These are phyloP conservation scores for Raphanus raphanistrum DNA, from an alignment of 345 rosid genomes.

Conservation along the genomic window DNA sequence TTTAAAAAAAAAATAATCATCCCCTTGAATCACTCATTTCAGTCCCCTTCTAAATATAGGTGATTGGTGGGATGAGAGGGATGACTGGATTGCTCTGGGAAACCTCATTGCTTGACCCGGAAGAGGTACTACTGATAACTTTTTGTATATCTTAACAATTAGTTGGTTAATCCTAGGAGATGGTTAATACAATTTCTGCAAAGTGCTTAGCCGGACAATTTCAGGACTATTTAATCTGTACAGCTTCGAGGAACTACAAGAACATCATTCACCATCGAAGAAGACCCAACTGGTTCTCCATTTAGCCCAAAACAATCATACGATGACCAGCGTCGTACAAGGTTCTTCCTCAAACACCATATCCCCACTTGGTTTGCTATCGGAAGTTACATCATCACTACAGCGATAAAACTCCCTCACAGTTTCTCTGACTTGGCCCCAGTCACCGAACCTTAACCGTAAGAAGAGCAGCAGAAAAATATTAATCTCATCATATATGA, in stretches of 20 bases:
- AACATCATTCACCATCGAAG: no score
- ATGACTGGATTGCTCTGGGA: slow-evolving; percentile 98
- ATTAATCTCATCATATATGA: slow-evolving; percentile 41
- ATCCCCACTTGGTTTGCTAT: no score
- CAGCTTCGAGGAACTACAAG: no score
- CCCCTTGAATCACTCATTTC: neutral
- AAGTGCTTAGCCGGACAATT: no score
- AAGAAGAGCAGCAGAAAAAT: slow-evolving; percentile 86
- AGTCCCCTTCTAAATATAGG: slow-evolving; percentile 43
- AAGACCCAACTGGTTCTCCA: no score
- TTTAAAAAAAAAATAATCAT: neutral
- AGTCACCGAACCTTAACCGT: slow-evolving; percentile 64
- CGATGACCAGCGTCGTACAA: no score
- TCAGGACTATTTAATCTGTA: no score
- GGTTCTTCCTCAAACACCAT: no score
- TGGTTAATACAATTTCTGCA: no score
- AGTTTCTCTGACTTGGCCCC: slow-evolving; percentile 86
- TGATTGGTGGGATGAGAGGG: slow-evolving; percentile 99
- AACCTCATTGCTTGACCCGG: slow-evolving; percentile 94
- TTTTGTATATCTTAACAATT: neutral
- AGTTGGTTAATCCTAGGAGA: slow-evolving; percentile 12
- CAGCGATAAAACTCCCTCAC: neutral
- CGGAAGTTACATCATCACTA: no score
- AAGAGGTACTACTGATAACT: slow-evolving; percentile 58
- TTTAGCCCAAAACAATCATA: no score